These are phyloP conservation scores for Grosmannia clavigera DNA, from an alignment of 2,329 filamentous ascomycete species.

Conservation along the genomic window DNA sequence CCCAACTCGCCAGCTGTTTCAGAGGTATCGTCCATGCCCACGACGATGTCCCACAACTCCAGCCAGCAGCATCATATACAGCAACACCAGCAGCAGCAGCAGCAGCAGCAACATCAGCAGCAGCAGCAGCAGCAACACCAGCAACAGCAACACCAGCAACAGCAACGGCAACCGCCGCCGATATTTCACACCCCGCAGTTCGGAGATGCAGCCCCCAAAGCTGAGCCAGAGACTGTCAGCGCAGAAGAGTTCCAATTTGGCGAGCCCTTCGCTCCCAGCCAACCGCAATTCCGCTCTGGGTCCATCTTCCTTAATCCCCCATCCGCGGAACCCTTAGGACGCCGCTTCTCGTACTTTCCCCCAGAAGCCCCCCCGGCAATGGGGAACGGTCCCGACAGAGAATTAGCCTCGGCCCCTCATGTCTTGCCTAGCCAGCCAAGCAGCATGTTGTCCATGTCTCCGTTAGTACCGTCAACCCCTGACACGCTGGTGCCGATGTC, in stretches of 20 bases:
- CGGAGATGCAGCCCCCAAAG: slow-evolving; percentile 42
- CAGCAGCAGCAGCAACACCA: slow-evolving; percentile 10
- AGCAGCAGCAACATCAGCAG: slow-evolving; percentile 3
- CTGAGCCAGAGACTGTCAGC: slow-evolving; percentile 30
- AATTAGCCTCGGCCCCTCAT: slow-evolving; percentile 23
- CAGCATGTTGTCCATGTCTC: slow-evolving; percentile 11
- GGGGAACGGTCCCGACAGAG: slow-evolving; percentile 12
- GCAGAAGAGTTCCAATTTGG: slow-evolving; percentile 8
- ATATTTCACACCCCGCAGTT: slow-evolving; percentile 42
- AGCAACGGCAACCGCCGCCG: slow-evolving; percentile 15
- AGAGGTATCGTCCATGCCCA: slow-evolving; percentile 22
- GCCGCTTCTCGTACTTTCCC: slow-evolving; percentile 52
- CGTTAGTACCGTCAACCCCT: slow-evolving; percentile 28
- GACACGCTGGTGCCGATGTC: slow-evolving; percentile 25
- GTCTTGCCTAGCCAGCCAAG: background rate
- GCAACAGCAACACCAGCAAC: slow-evolving; percentile 14
- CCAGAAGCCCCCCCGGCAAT: slow-evolving; percentile 26
- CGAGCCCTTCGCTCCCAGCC: slow-evolving; percentile 15
- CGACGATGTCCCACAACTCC: slow-evolving; percentile 12
- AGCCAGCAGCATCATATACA: slow-evolving; percentile 13
- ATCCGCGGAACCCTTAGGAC: slow-evolving; percentile 38
- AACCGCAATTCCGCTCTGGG: slow-evolving; percentile 49
- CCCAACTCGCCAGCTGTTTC: slow-evolving; percentile 33
- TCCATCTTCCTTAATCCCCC: slow-evolving; percentile 53
- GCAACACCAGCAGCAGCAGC: slow-evolving; percentile 12